These are phyloP conservation scores for Beta macrorhiza DNA, from an alignment of 179 eudicot genomes.

Conservation along the genomic window DNA sequence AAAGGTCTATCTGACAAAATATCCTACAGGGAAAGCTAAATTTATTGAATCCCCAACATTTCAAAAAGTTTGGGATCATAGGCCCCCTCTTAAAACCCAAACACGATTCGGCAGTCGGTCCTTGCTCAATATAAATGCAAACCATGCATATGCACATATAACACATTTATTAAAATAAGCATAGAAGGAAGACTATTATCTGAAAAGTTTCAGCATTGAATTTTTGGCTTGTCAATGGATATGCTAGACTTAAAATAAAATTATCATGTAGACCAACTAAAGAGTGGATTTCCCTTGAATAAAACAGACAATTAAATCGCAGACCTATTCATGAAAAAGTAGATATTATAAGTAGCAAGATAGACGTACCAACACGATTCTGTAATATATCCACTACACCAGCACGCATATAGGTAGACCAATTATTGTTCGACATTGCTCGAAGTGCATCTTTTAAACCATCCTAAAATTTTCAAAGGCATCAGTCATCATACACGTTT, in stretches of 20 bases:
- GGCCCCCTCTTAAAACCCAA: not conserved
- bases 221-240: not conserved
- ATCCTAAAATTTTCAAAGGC: constrained; percentile 45
- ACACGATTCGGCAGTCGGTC: too few relatives aligned
- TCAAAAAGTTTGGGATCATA: not conserved
- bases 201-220: not conserved
- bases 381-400: constrained; percentile 82
- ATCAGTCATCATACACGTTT: not conserved
- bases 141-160: not conserved
- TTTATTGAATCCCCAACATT: not conserved
- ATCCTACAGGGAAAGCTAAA: not conserved
- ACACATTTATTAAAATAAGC: not conserved
- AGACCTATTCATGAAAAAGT: not conserved
- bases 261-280: not conserved
- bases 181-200: not conserved
- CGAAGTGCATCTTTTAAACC: constrained; percentile 48
- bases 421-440: constrained; percentile 39
- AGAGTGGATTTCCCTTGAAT: not conserved
- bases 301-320: not conserved
- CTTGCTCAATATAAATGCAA: not conserved
- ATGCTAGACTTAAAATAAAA: not conserved
- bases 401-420: constrained; percentile 62
- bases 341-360: constrained; percentile 1
- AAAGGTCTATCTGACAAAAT: too few relatives aligned
- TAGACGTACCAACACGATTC: constrained; percentile 74